phyloP scores from a whole-genome alignment of 768 basidiomycete genomes.

The Galerina marginata region DNA sequence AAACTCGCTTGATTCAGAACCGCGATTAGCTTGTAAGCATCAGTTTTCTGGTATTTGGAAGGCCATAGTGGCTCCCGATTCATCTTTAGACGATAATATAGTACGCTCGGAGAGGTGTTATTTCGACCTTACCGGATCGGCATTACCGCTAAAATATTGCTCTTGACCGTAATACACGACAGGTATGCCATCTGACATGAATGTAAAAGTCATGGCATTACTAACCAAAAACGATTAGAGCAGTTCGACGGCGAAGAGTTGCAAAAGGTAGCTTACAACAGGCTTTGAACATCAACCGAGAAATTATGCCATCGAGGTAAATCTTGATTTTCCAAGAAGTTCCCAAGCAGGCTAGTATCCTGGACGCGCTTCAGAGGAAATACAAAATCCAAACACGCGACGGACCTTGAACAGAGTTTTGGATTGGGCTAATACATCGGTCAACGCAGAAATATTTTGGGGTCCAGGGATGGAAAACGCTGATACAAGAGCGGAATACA shows the following conservation, averaged over 20 bases:
- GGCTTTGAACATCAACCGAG: conserved; percentile 73
- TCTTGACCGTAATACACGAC: conserved; percentile 86
- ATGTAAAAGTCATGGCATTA: conserved; percentile 77
- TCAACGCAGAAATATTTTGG: conserved; percentile 61
- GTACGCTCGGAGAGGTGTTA: not conserved
- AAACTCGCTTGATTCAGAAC: conserved; percentile 59
- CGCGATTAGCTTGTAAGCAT: conserved; percentile 61
- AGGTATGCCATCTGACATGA: conserved; percentile 82
- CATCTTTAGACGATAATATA: conserved; percentile 39
- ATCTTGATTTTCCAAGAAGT: conserved; percentile 84
- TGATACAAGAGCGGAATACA: conserved; percentile 66
- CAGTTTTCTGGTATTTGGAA: conserved; percentile 63
- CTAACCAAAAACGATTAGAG: conserved; percentile 31
- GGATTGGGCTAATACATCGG: conserved; percentile 55
- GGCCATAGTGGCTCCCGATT: conserved; percentile 83
- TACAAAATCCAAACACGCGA: conserved; percentile 3
- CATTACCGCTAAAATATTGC: conserved; percentile 66
- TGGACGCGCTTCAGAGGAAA: conserved; percentile 17
- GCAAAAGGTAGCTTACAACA: conserved; percentile 51
- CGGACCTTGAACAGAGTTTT: conserved; percentile 56
- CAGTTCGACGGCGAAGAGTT: not conserved
- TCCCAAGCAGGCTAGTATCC: conserved; percentile 61
- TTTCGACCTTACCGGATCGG: conserved; percentile 60
- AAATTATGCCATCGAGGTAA: conserved; percentile 74
- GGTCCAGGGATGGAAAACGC: conserved; percentile 77